These are phyloP conservation scores for Cyclospora cayetanensis DNA, from an alignment of 169 alveolate genomes.

Conservation along the genomic window DNA sequence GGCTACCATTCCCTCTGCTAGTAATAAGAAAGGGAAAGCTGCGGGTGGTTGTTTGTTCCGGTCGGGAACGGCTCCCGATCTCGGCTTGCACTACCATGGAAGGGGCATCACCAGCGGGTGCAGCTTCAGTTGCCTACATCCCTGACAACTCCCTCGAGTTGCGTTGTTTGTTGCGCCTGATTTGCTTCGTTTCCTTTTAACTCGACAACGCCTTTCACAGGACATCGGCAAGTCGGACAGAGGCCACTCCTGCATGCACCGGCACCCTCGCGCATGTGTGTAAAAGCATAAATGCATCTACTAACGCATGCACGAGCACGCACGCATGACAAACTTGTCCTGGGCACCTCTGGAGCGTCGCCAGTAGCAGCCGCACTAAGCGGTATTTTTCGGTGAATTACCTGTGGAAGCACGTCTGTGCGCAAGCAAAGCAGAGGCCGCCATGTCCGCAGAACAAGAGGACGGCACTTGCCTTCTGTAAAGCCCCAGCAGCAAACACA, in stretches of 20 bases:
- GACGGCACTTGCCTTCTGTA: slow-evolving; percentile 65
- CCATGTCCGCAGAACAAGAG: slow-evolving; percentile 70
- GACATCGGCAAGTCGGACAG: slow-evolving; percentile 66
- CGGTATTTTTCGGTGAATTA: neutral
- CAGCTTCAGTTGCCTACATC: slow-evolving; percentile 27
- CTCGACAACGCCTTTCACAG: slow-evolving; percentile 62
- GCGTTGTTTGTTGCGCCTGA: neutral
- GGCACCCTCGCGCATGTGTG: neutral
- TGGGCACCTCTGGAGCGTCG: neutral
- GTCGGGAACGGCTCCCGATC: no score
- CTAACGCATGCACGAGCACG: neutral
- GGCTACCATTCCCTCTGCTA: no score
- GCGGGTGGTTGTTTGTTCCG: no score
- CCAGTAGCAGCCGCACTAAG: neutral
- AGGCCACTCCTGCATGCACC: slow-evolving; percentile 41
- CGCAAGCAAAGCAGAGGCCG: slow-evolving; percentile 67
- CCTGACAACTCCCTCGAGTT: slow-evolving; percentile 50
- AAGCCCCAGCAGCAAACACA: neutral
- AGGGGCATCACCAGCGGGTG: slow-evolving; percentile 9
- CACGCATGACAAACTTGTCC: neutral
- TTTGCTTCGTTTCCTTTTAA: neutral
- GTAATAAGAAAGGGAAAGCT: no score
- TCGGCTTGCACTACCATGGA: no score
- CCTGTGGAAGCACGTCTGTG: slow-evolving; percentile 66
- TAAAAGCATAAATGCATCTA: neutral